A percentile compares a stretch with the other conserved stretches of the same genome.
These are phyloP conservation scores for Suillus tomentosus DNA, from an alignment of 768 basidiomycete species.

Conservation along the genomic window DNA sequence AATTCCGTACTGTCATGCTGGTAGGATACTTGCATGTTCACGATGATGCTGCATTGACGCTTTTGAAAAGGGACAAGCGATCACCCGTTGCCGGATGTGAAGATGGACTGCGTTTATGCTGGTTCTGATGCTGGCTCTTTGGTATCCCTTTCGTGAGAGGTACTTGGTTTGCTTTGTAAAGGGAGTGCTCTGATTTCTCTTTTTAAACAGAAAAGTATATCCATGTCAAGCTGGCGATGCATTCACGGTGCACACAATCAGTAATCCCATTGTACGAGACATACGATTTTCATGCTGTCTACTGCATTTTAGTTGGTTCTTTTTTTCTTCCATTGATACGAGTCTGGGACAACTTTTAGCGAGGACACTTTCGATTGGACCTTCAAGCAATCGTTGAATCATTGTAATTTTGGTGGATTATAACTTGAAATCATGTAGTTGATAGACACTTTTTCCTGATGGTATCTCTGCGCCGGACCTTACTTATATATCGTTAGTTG, in stretches of 20 bases:
- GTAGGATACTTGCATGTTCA: slow-evolving; percentile 7
- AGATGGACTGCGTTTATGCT: slow-evolving; percentile 25
- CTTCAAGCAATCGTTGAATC: no score
- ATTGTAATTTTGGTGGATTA: no score
- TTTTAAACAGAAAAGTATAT: background rate
- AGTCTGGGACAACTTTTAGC: no score
- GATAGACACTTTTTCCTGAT: no score
- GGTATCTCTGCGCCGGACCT: no score
- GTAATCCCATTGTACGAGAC: no score
- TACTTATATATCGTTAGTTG: no score
- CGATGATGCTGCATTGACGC: background rate
- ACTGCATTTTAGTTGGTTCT: background rate
- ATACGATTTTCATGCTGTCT: background rate
- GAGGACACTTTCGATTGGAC: no score
- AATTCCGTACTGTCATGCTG: slow-evolving; percentile 19
- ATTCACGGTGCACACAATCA: background rate
- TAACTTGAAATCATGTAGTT: no score
- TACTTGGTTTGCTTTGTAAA: background rate
- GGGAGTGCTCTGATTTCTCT: background rate
- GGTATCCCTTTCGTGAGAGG: background rate
- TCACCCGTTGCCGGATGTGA: slow-evolving; percentile 21
- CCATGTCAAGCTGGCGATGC: background rate
- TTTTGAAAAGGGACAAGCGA: slow-evolving; percentile 5
- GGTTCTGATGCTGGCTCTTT: background rate
- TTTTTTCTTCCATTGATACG: no score